Conservation (phyloP, 495 filamentous ascomycete genomes). For the Penicillium pulvis region DNA sequence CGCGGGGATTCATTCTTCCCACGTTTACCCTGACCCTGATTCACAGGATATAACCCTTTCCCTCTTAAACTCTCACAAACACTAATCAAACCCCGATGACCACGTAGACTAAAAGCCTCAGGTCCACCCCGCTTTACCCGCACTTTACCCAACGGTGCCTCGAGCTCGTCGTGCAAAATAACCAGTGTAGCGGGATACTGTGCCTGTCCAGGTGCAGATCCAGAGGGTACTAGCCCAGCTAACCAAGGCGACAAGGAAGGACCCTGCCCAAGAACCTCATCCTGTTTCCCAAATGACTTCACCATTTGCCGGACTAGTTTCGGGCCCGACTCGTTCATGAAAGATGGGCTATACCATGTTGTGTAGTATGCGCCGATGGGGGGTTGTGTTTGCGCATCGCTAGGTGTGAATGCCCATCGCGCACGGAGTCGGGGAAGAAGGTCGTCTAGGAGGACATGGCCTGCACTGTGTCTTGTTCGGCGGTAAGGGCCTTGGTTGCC, state of each 20-base stretch:
- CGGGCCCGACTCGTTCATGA: conserved; percentile 75
- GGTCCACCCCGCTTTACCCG: conserved; percentile 57
- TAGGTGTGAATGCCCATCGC: conserved; percentile 17
- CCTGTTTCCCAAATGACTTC: conserved; percentile 50
- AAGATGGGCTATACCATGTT: conserved; percentile 65
- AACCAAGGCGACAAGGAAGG: neutral
- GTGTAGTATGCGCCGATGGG: conserved; percentile 52
- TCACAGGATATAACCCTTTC: conserved; percentile 31
- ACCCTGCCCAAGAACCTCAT: conserved; percentile 22
- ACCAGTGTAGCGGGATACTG: conserved; percentile 52
- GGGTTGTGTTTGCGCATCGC: conserved; percentile 18
- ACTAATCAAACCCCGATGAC: conserved; percentile 82
- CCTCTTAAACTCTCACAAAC: conserved; percentile 51
- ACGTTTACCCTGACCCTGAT: neutral
- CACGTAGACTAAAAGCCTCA: conserved; percentile 56
- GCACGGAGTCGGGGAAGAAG: conserved; percentile 48
- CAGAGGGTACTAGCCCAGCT: conserved; percentile 1
- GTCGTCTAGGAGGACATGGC: conserved; percentile 67
- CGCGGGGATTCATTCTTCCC: neutral
- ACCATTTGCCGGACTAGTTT: conserved; percentile 40
- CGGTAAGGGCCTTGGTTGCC: conserved; percentile 66
- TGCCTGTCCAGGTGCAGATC: neutral
- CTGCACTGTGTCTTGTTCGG: conserved; percentile 78
- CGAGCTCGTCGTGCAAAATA: conserved; percentile 83
- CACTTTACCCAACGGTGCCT: conserved; percentile 65